Evolutionary conservation across 169 alveolate species (phyloP), one percentile per base, ranked within the genome.

Genomic region (Plasmodium malariae): DNA sequence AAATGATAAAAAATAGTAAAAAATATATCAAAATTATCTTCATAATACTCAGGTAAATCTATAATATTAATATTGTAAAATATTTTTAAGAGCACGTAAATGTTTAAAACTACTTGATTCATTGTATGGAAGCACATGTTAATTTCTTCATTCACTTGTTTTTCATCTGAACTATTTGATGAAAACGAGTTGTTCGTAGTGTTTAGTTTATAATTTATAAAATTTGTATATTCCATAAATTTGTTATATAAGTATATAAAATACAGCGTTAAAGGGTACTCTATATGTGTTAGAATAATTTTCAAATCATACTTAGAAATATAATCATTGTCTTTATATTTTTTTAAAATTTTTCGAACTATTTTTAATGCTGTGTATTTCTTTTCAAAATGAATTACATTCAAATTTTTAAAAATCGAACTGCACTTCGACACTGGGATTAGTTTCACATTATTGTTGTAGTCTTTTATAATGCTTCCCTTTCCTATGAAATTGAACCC

Each of bases 281-380:
- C 90, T 12, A 80, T 80, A 24, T 80, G 90, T 28, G 90, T 80
- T 5, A 80, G 34, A n/a, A 80, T 65, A 19, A 80, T 80, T 63
- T 80, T 80, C 2, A 80, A 17, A n/a, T 80, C 90, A 65, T 65
- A 80, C 14, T 80, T 80, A 0, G 83, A 19, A 3, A 67, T 83
- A 48, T 80, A 80, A 12, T 67, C 90, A 59, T 80, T 80, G 6
- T 65, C 49, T 80, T 80, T 67, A 59, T 80, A 80, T 24, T 80
- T 80, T 17, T 80, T 80, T 1, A 80, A 17, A 37, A 80, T 80
- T 51, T 80, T 80, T 34, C 90, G 45, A 2, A 80, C 3, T 2
- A 80, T 80, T 49, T 80, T 80, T 48, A 80, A 4, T 1, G 90
- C 90, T 21, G 49, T 65, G 24, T 63, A 28, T 43, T 80, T 80